Percentiles rank a stretch among this genome's conserved stretches.
These are phyloP conservation scores for Leccinum imitatum DNA, from an alignment of 768 basidiomycete species.

Conservation along the genomic window DNA sequence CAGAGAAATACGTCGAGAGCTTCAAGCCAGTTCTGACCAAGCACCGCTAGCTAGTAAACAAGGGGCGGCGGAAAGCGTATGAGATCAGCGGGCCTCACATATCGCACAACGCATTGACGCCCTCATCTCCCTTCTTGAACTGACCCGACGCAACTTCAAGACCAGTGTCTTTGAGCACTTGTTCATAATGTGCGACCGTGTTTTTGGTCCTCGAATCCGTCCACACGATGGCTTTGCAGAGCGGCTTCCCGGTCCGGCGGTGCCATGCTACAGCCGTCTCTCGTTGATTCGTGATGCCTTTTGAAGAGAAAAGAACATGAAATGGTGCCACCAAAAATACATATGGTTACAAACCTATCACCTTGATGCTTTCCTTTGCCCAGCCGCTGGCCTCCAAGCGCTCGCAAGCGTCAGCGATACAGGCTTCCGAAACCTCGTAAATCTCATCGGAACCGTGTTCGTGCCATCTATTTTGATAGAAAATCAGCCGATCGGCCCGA, in stretches of 20 bases:
- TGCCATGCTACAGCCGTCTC: constrained; percentile 97
- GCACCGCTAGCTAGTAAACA: neutral
- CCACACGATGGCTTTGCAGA: constrained; percentile 94
- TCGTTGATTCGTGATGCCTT: constrained; percentile 95
- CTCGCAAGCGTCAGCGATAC: constrained; percentile 71
- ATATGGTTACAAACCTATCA: constrained; percentile 68
- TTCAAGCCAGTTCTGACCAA: constrained; percentile 78
- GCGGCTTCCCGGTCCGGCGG: constrained; percentile 80
- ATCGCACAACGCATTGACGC: constrained; percentile 58
- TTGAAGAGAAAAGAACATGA: constrained; percentile 2
- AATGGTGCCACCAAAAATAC: neutral
- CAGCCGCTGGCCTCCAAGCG: constrained; percentile 75
- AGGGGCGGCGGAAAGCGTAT: neutral
- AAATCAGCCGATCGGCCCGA: neutral
- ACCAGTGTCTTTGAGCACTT: constrained; percentile 68
- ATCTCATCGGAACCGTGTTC: constrained; percentile 91
- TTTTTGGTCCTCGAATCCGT: constrained; percentile 91
- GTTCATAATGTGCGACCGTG: constrained; percentile 76
- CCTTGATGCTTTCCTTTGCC: constrained; percentile 79
- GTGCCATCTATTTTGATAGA: constrained; percentile 68
- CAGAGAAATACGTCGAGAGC: constrained; percentile 98
- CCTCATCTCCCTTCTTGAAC: constrained; percentile 71
- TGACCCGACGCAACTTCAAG: constrained; percentile 67
- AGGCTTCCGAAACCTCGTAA: constrained; percentile 66
- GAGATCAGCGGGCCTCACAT: constrained; percentile 52